Evolutionary conservation across 495 filamentous ascomycete genomes (phyloP).

Genomic region (Talaromyces wortmannii): DNA sequence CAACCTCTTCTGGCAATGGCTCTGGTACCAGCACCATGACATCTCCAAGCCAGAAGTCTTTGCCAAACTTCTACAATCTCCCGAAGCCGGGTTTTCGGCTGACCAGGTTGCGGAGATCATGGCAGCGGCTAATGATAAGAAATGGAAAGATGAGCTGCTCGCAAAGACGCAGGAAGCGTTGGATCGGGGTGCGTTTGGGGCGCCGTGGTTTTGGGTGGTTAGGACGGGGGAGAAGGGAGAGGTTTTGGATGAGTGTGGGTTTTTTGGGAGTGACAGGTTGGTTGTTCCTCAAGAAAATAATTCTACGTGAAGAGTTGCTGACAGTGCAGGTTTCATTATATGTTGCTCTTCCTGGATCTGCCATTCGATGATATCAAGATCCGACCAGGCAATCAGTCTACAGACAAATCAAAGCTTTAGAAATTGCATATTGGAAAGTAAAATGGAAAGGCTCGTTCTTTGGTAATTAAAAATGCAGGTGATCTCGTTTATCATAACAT

Average conservation of each 20-base stretch:
- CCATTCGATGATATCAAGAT: constrained; percentile 23
- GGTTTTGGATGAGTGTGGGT: constrained; percentile 52
- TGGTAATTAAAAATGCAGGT: neutral
- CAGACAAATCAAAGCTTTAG: neutral
- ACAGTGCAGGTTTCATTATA: constrained; percentile 18
- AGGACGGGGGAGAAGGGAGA: constrained; percentile 30
- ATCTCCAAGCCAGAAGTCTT: constrained; percentile 41
- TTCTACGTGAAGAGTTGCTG: neutral
- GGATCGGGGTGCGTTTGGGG: constrained; percentile 62
- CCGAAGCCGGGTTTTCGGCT: constrained; percentile 20
- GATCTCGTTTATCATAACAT: neutral
- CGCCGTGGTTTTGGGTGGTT: constrained; percentile 67
- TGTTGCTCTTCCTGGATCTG: constrained; percentile 32
- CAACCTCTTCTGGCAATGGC: constrained; percentile 32
- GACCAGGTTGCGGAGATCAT: constrained; percentile 46
- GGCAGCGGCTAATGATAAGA: constrained; percentile 28
- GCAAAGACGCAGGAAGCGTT: constrained; percentile 52
- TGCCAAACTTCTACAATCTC: neutral
- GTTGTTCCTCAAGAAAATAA: constrained; percentile 12
- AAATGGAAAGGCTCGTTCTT: neutral
- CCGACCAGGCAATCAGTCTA: neutral
- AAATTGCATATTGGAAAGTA: neutral
- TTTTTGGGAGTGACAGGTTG: constrained; percentile 73
- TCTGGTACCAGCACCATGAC: constrained; percentile 40
- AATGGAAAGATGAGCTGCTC: constrained; percentile 54